A percentile compares a stretch with the other conserved stretches of the same genome.
phyloP scores from a whole-genome alignment of 179 eudicot genomes.

The Beta lomatogona region DNA sequence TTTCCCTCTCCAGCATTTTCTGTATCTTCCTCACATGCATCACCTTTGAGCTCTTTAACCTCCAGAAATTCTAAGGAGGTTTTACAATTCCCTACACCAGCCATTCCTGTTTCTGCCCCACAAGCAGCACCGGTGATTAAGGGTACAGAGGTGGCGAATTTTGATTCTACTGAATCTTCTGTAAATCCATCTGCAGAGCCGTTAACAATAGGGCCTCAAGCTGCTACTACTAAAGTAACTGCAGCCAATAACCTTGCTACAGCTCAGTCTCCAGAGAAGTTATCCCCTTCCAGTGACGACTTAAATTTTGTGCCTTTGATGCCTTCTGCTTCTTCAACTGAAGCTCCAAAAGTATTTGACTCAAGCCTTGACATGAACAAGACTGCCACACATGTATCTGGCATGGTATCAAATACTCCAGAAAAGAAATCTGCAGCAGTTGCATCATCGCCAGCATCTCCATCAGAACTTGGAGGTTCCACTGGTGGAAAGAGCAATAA shows the following conservation, averaged over 20 bases:
- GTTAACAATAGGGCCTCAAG: constrained; percentile 24
- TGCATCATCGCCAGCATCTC: constrained; percentile 31
- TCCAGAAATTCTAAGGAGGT: constrained; percentile 35
- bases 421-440: constrained; percentile 38
- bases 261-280: constrained; percentile 40
- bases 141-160: constrained; percentile 1
- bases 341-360: constrained; percentile 27
- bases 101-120: constrained; percentile 38
- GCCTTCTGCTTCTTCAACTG: constrained; percentile 29
- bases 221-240: constrained; percentile 37
- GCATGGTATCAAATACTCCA: constrained; percentile 30
- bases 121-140: constrained; percentile 32
- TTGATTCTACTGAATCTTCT: constrained; percentile 10
- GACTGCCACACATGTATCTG: constrained; percentile 29
- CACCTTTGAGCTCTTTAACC: constrained; percentile 30
- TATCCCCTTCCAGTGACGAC: constrained; percentile 21
- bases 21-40: constrained; percentile 37
- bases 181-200: constrained; percentile 13
- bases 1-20: constrained; percentile 34
- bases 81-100: constrained; percentile 30
- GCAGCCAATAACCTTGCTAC: constrained; percentile 25
- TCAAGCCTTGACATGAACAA: constrained; percentile 30
- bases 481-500: constrained; percentile 34
- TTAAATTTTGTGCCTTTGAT: constrained; percentile 31
- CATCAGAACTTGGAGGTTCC: constrained; percentile 36